Conservation (phyloP, 768 basidiomycete genomes). For the Leccinum boreale region DNA sequence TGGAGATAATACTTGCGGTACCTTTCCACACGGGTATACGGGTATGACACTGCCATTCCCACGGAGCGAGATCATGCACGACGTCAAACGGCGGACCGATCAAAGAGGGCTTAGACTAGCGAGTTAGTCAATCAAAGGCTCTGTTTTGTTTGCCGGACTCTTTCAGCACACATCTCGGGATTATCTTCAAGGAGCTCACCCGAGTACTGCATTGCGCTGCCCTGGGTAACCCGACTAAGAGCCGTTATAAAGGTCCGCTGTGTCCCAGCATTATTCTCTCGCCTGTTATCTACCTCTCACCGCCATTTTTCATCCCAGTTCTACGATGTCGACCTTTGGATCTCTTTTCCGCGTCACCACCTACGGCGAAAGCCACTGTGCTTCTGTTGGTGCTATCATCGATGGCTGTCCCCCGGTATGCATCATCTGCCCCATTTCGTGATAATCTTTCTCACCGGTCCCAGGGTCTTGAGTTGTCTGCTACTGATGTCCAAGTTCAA, state of each 20-base stretch:
- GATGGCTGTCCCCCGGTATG: slow-evolving; percentile 95
- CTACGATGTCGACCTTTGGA: slow-evolving; percentile 91
- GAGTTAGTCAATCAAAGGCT: not conserved
- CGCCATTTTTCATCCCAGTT: slow-evolving; percentile 4
- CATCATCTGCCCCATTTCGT: slow-evolving; percentile 8
- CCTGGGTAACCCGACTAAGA: not conserved
- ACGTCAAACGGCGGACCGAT: not conserved
- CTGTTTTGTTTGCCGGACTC: not conserved
- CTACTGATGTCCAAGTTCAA: slow-evolving; percentile 87
- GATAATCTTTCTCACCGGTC: slow-evolving; percentile 12
- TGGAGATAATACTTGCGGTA: not conserved
- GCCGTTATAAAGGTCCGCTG: slow-evolving; percentile 21
- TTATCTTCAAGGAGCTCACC: slow-evolving; percentile 16
- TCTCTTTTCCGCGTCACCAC: slow-evolving; percentile 91
- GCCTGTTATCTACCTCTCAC: slow-evolving; percentile 11
- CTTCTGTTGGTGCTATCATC: slow-evolving; percentile 94
- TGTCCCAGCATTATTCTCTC: slow-evolving; percentile 1
- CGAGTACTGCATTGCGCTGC: slow-evolving; percentile 23
- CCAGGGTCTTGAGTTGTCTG: slow-evolving; percentile 78
- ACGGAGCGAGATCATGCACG: slow-evolving; percentile 10
- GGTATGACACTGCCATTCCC: slow-evolving; percentile 17
- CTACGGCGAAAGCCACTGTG: slow-evolving; percentile 96
- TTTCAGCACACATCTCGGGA: not conserved
- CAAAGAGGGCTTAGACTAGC: not conserved
- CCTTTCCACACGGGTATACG: not conserved